phyloP scores from a whole-genome alignment of 208 protist species.

The Tetramitus jugosus region DNA sequence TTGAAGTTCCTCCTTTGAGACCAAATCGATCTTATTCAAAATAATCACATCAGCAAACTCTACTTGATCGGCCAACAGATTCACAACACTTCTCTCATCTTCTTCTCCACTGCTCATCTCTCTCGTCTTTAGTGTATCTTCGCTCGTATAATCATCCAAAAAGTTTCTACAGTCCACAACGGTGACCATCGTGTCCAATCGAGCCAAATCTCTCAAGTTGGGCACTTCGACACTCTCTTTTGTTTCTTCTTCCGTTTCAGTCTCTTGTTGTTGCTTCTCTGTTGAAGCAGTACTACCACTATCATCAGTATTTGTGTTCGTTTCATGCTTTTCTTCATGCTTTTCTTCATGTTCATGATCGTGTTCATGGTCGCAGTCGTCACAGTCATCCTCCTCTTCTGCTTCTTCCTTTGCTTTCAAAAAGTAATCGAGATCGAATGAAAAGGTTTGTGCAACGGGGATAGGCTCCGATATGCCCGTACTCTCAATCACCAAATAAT shows the following conservation, averaged over 20 bases:
- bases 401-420: not conserved
- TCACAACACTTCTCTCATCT: conserved; percentile 23
- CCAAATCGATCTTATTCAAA: conserved; percentile 71
- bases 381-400: not conserved
- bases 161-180: conserved; percentile 51
- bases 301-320: too few species aligned
- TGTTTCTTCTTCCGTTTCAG: too few species aligned
- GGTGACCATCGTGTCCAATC: conserved; percentile 55
- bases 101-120: conserved; percentile 8
- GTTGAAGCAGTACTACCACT: not conserved
- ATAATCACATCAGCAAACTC: conserved; percentile 72
- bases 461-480: conserved; percentile 55
- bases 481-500: conserved; percentile 63
- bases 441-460: conserved; percentile 45
- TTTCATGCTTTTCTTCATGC: too few species aligned
- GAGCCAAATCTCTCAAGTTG: conserved; percentile 12
- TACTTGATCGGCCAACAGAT: conserved; percentile 48
- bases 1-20: conserved; percentile 35
- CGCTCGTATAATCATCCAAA: conserved; percentile 28
- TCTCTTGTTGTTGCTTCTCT: not conserved
- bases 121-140: conserved; percentile 29
- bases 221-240: not conserved
- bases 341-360: too few species aligned
- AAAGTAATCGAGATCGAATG: conserved; percentile 5
- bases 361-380: too few species aligned